Evolutionary conservation across 2,329 filamentous ascomycete species (phyloP), one percentile per base, ranked within the genome.

Genomic region (Clonostachys chloroleuca): DNA sequence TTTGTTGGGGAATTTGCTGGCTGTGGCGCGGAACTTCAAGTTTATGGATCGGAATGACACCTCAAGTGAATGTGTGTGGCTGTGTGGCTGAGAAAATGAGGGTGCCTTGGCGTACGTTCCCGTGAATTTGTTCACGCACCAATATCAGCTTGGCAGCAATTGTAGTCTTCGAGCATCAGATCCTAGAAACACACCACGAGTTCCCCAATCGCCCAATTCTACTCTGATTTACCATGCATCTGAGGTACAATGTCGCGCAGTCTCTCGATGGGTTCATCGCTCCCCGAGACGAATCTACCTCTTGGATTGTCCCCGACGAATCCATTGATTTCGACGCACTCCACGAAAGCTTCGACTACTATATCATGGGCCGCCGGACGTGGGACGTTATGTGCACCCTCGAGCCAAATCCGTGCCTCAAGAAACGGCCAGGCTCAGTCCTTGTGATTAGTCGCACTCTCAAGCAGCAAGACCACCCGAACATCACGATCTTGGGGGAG

Each of bases 361-460:
- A 65, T 35, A 34, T 68, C 52, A 67, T 68, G 63, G 65, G 64
- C 3, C 62, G 65, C 17, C 64, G 59, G 47, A 66, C 65, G 0
- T 67, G 65, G 47, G 52, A 67, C 16, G 52, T 53, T 9, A 59
- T 67, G 48, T 48, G 40, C 7, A 47, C 50, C 1, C 33, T 52
- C 3, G 52, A 51, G 14, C 37, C 43, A 12, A 13, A 51, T 5
- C 59, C 61, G 16, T 62, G 54, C 1, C 47, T 68, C 1, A 40
- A 39, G 2, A 53, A 47, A 0, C 42, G 44, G 7, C 24, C 55
- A 0, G 57, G 51, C 34, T 47, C 56, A 6, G 49, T 68, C n/a
- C 41, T 64, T 8, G 63, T 68, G 12, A 48, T 62, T 13, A 65
- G 60, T 20, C 48, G 45, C 2, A 49, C 49, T 0, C 48, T 59